Conservation (phyloP, 2,329 filamentous ascomycete species). For the Penicillium sp. region DNA sequence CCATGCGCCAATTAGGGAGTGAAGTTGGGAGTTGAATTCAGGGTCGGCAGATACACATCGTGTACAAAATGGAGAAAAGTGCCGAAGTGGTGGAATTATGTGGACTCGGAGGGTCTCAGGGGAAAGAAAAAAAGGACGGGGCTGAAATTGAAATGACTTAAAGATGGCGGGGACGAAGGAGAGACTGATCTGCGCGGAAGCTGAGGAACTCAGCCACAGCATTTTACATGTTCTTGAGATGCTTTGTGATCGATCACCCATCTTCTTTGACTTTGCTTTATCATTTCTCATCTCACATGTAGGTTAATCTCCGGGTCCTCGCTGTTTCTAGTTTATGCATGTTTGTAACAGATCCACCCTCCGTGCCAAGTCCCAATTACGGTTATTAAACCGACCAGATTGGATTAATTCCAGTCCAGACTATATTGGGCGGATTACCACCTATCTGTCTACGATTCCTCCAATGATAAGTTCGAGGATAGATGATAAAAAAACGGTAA, state of each 20-base stretch:
- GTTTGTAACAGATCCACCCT: neutral
- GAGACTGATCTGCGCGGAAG: constrained; percentile 14
- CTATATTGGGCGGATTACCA: neutral
- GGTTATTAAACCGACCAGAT: neutral
- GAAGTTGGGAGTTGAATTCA: constrained; percentile 12
- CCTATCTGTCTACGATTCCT: neutral
- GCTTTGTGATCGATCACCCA: neutral
- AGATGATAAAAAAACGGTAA: neutral
- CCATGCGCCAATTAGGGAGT: neutral
- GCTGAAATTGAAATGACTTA: constrained; percentile 8
- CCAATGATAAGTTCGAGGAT: neutral
- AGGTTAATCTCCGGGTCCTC: neutral
- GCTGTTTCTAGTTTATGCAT: neutral
- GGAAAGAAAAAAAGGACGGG: constrained; percentile 8
- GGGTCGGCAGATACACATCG: constrained; percentile 18
- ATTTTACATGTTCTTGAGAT: neutral
- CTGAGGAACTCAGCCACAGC: constrained; percentile 16
- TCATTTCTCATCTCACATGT: neutral
- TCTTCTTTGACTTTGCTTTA: neutral
- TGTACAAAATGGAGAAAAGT: neutral
- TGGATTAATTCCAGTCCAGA: neutral
- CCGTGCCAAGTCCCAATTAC: neutral
- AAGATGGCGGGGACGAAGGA: constrained; percentile 23
- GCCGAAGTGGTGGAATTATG: neutral
- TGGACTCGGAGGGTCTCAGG: neutral